phyloP scores from a whole-genome alignment of 306 rosid genomes.

The Acacia crassicarpa region DNA sequence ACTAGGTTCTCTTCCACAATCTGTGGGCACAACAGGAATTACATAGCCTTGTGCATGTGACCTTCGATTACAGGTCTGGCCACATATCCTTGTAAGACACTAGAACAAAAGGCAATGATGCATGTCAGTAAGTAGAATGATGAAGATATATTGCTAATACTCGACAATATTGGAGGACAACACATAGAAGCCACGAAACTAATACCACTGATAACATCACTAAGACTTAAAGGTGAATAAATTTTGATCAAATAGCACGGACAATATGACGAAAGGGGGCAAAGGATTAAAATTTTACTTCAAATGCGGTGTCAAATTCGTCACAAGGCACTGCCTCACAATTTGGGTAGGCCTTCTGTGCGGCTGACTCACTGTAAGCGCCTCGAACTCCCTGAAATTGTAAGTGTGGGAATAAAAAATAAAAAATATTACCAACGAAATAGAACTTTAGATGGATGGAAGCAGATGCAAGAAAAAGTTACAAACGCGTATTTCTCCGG shows the following conservation, averaged over 20 bases:
- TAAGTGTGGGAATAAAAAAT: not conserved
- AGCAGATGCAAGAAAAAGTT: not conserved
- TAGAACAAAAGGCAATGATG: slow-evolving; percentile 14
- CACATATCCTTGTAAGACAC: not conserved
- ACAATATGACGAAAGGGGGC: not conserved
- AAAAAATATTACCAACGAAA: not conserved
- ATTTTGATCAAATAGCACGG: not conserved
- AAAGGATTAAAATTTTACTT: slow-evolving; percentile 43
- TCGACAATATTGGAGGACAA: not conserved
- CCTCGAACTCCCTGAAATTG: slow-evolving; percentile 81
- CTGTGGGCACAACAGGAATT: not conserved
- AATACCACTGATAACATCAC: not conserved
- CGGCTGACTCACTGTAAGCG: slow-evolving; percentile 92
- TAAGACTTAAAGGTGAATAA: not conserved
- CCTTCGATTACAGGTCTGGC: not conserved
- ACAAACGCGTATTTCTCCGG: not conserved
- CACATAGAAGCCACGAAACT: not conserved
- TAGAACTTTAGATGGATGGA: not conserved
- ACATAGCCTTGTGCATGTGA: slow-evolving; percentile 1
- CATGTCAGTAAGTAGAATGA: not conserved
- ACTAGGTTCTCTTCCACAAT: not conserved
- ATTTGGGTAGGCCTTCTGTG: slow-evolving; percentile 89
- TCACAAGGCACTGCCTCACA: slow-evolving; percentile 97
- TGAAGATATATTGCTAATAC: not conserved
- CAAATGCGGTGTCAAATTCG: slow-evolving; percentile 88